These are phyloP conservation scores for Lipomyces anomalus DNA, from an alignment of 805 yeast species.

Conservation along the genomic window DNA sequence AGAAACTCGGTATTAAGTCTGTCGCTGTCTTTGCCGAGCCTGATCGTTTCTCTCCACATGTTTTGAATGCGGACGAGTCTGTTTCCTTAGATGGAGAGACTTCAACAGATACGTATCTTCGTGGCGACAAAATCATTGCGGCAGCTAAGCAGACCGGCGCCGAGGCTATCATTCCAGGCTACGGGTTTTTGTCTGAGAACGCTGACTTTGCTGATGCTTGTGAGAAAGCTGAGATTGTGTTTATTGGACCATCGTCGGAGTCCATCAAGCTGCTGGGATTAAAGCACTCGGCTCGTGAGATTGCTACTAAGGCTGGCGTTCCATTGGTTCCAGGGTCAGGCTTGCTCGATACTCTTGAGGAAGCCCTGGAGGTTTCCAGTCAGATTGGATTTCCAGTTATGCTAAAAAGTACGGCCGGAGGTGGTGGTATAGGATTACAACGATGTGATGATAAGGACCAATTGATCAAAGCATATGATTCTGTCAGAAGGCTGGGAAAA, in stretches of 20 bases:
- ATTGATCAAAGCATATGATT: conserved; percentile 74
- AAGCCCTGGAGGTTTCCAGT: conserved; percentile 71
- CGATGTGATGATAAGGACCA: conserved; percentile 81
- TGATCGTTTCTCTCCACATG: conserved; percentile 86
- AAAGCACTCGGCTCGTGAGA: conserved; percentile 94
- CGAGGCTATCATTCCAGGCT: conserved; percentile 97
- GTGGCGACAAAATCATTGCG: conserved; percentile 73
- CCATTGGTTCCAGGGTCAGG: conserved; percentile 98
- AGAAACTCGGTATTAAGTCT: conserved; percentile 67
- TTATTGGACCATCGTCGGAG: conserved; percentile 95
- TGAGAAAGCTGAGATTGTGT: conserved; percentile 72
- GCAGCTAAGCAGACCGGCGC: conserved; percentile 83
- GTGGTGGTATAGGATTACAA: conserved; percentile 97
- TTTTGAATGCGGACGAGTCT: conserved; percentile 72
- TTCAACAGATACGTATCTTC: conserved; percentile 87
- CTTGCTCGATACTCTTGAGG: conserved; percentile 61
- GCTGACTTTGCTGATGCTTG: conserved; percentile 93
- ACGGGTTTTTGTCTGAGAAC: conserved; percentile 93
- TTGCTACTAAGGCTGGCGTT: conserved; percentile 85
- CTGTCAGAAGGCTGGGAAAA: conserved; percentile 90
- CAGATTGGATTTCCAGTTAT: conserved; percentile 77
- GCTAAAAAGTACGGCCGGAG: conserved; percentile 98
- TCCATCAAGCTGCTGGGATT: conserved; percentile 87
- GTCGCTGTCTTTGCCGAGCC: conserved; percentile 89
- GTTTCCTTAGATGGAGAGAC: conserved; percentile 72